A percentile compares a stretch with the other conserved stretches of the same genome.
Conservation (phyloP, 2,329 filamentous ascomycete species). For the Ophiostoma sp. region DNA sequence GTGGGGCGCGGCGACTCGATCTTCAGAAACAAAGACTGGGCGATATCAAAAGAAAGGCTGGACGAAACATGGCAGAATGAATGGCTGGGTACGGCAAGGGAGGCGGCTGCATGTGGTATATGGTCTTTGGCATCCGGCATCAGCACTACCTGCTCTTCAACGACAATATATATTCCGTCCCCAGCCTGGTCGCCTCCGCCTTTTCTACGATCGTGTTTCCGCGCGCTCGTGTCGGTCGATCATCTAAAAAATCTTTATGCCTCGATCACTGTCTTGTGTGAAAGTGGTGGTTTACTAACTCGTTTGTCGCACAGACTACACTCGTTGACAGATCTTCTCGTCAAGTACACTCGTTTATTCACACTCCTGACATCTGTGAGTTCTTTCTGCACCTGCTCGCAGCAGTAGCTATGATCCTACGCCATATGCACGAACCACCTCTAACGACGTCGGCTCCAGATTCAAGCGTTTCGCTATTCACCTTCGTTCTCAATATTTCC, state of each 20-base stretch:
- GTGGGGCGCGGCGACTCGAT: background rate
- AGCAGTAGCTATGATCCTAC: too few species aligned
- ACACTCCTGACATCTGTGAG: constrained; percentile 41
- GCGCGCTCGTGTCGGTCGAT: background rate
- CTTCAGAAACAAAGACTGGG: background rate
- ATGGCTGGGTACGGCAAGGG: background rate
- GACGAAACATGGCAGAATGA: background rate
- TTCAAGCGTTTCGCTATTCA: background rate
- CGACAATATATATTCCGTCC: background rate
- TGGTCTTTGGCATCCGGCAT: background rate
- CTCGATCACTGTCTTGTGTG: background rate
- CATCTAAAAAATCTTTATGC: background rate
- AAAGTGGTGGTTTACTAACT: constrained; percentile 25
- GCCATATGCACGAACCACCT: too few species aligned
- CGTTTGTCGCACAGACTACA: constrained; percentile 33
- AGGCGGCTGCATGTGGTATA: constrained; percentile 1
- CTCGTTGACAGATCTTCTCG: constrained; percentile 46
- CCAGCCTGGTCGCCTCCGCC: background rate
- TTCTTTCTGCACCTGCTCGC: background rate
- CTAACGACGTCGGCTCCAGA: background rate
- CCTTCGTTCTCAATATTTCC: background rate
- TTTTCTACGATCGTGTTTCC: background rate
- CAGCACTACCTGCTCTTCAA: background rate
- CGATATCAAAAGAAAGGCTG: background rate
- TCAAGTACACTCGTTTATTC: constrained; percentile 56